phyloP scores from a whole-genome alignment of 2,329 filamentous ascomycete species.

The Cladosporium austrohemisphaericum region DNA sequence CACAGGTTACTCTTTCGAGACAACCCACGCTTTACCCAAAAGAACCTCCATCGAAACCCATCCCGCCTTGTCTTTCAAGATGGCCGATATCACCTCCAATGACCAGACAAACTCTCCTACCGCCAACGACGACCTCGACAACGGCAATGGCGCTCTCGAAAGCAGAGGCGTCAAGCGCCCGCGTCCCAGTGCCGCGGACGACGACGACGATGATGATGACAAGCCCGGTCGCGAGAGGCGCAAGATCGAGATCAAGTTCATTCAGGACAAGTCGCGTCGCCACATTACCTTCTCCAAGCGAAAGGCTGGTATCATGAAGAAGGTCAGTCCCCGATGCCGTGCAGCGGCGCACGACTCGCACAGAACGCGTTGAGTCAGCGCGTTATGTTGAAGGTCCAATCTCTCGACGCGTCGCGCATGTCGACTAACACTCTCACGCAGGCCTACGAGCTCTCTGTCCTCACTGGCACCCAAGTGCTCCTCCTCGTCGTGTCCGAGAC shows the following conservation, averaged over 20 bases:
- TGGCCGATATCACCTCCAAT: conserved; percentile 49
- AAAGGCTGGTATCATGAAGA: conserved; percentile 99
- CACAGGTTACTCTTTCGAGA: conserved; percentile 4
- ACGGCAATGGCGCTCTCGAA: conserved; percentile 61
- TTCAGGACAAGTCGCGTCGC: conserved; percentile 97
- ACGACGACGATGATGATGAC: conserved; percentile 95
- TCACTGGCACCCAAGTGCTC: conserved; percentile 95
- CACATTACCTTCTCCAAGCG: conserved; percentile 99
- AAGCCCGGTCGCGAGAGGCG: conserved; percentile 96
- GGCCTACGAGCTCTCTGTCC: conserved; percentile 96
- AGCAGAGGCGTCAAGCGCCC: conserved; percentile 84
- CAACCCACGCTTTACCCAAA: background rate
- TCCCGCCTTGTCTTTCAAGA: too few relatives aligned
- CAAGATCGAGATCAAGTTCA: conserved; percentile 99
- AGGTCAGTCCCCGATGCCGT: conserved; percentile 56
- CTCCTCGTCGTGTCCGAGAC: conserved; percentile 96
- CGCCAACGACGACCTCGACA: conserved; percentile 56
- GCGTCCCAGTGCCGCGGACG: conserved; percentile 65
- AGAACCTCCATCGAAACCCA: conserved; percentile 15
- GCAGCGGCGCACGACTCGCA: conserved; percentile 2
- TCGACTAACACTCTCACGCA: conserved; percentile 39
- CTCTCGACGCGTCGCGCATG: background rate
- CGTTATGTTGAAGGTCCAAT: background rate
- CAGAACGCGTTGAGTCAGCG: conserved; percentile 8
- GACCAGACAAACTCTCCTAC: conserved; percentile 50